Conservation (phyloP, 1,284 basidiomycete genomes). For the Salmacisia buchloeana region DNA sequence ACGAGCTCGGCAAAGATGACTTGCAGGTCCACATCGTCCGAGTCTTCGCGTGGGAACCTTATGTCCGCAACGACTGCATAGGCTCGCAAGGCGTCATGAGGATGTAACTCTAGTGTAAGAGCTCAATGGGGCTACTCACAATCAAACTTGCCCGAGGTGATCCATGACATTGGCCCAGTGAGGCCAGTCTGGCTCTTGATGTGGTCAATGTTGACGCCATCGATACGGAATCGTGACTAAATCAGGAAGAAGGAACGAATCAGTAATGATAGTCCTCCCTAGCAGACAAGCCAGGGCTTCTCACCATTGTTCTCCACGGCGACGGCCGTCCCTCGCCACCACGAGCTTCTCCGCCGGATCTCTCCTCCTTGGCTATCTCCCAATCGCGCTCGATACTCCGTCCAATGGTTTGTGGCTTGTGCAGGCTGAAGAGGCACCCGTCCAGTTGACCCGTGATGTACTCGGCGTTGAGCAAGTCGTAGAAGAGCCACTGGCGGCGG, state of each 20-base stretch:
- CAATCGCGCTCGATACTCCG: constrained; percentile 68
- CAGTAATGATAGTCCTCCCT: too few species aligned
- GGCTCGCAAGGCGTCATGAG: neutral
- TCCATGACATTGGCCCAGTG: constrained; percentile 86
- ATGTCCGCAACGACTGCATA: constrained; percentile 91
- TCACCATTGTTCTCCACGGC: constrained; percentile 79
- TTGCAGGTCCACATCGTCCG: constrained; percentile 66
- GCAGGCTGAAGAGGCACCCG: constrained; percentile 92
- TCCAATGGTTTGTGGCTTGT: constrained; percentile 92
- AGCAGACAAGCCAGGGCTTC: constrained; percentile 30
- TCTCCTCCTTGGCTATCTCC: constrained; percentile 42
- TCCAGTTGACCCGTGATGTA: constrained; percentile 95
- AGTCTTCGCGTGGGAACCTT: constrained; percentile 81
- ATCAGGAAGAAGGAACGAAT: too few species aligned
- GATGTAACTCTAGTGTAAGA: too few species aligned
- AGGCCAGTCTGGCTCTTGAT: constrained; percentile 67
- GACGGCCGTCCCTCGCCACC: constrained; percentile 3
- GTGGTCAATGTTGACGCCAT: constrained; percentile 95
- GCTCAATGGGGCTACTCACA: constrained; percentile 12
- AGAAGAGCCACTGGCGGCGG: constrained; percentile 91
- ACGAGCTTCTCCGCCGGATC: too few species aligned
- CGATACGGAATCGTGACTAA: constrained; percentile 83
- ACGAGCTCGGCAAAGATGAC: constrained; percentile 85
- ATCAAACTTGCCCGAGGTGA: constrained; percentile 90
- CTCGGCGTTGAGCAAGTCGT: constrained; percentile 74